Base-by-base conservation (phyloP, 306 rosid genomes). In the Prunus mira region DNA sequence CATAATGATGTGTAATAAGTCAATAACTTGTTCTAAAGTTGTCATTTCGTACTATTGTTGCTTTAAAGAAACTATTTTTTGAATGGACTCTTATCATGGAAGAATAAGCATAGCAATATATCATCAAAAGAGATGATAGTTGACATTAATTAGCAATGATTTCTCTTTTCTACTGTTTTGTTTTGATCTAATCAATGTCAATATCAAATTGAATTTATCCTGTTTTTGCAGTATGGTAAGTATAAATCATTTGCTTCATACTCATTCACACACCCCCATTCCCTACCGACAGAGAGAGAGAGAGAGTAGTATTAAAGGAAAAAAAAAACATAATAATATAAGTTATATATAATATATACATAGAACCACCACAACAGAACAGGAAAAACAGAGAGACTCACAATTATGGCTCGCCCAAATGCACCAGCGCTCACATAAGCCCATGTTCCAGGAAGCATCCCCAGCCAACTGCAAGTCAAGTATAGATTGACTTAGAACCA, bases 361-460 rank as follows among this genome's bases (percentile, higher is more conserved):
- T 12, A 25, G 28, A 67, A 43, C 22, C 10, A 17, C 30, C 56
- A 51, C n/a, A 66, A 18, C 12, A 57, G 43, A 49, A 62, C 43
- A 43, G n/a, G 45, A 50, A 69, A 71, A 63, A 41, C 22, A 75
- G 61, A 30, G 67, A 75, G 41, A 93, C 98, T 92, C 82, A 95
- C 97, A 78, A 95, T 87, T 71, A 95, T 87, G 28, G 97, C 99
- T 76, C 99, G 88, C 80, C 99, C 99, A 83, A 95, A 92, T 75
- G 99, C 99, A 71, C 99, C 99, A 12, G 99, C 99, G 82, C 99
- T 92, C 79, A 95, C 99, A 27, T 95, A 95, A 75, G 99, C 99
- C 99, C 99, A 95, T 74, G 99, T 80, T 82, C 99, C 99, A n/a
- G 99, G 99, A 86, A 95, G 99, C 99, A 95, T 95, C 78, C 99